These are phyloP conservation scores for Huntiella bhutanensis DNA, from an alignment of 2,329 filamentous ascomycete species.

Conservation along the genomic window DNA sequence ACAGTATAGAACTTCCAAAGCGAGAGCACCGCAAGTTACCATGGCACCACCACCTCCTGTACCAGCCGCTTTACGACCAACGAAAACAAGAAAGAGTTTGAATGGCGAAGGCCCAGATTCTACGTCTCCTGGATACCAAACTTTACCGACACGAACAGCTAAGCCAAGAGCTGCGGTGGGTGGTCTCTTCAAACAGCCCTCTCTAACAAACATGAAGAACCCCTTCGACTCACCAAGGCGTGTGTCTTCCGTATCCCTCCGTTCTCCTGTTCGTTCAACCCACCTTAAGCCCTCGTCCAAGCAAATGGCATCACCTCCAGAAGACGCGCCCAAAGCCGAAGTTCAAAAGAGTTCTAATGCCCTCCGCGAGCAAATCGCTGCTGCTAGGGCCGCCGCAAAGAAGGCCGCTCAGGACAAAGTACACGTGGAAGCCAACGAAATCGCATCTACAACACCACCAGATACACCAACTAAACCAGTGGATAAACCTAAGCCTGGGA, in stretches of 20 bases:
- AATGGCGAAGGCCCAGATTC: conserved; percentile 11
- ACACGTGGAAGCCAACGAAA: background rate
- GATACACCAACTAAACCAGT: background rate
- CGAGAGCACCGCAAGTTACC: conserved; percentile 25
- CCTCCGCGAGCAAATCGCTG: conserved; percentile 77
- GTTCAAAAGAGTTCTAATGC: conserved; percentile 53
- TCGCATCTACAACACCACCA: background rate
- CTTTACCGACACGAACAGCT: conserved; percentile 25
- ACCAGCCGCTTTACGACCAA: conserved; percentile 21
- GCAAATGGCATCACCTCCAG: conserved; percentile 4
- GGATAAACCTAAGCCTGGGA: conserved; percentile 22
- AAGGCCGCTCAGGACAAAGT: conserved; percentile 24
- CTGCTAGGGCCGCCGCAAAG: conserved; percentile 66
- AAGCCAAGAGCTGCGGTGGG: conserved; percentile 34
- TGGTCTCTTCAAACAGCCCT: conserved; percentile 36
- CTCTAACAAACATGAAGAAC: conserved; percentile 23
- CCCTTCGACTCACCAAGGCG: conserved; percentile 14
- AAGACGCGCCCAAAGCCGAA: conserved; percentile 11
- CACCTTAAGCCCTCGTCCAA: background rate
- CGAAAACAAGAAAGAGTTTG: conserved; percentile 16
- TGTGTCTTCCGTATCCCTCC: conserved; percentile 9
- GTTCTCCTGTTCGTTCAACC: conserved; percentile 6
- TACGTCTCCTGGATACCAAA: conserved; percentile 25
- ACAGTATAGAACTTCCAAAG: conserved; percentile 21
- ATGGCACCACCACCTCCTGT: conserved; percentile 22